Evolutionary conservation across 1,139 yeast genomes (phyloP).

Genomic region (Citeromyces hawaiiensis): DNA sequence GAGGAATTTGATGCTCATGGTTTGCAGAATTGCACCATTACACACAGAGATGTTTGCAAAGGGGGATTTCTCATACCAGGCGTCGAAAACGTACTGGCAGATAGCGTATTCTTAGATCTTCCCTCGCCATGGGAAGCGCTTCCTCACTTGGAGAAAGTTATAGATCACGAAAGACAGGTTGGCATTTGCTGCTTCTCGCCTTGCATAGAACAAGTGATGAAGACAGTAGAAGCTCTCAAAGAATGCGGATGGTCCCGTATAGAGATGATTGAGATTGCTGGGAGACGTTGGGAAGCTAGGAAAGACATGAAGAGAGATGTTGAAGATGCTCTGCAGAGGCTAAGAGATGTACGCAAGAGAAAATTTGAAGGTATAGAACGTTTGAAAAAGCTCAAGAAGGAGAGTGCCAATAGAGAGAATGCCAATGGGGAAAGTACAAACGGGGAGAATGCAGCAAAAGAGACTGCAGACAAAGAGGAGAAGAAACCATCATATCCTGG

Average conservation of each 20-base stretch:
- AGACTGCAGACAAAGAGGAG: conserved; percentile 10
- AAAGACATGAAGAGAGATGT: conserved; percentile 76
- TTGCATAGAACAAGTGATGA: conserved; percentile 91
- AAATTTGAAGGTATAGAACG: conserved; percentile 64
- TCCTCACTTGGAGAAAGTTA: conserved; percentile 52
- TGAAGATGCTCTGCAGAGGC: conserved; percentile 68
- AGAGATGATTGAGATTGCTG: conserved; percentile 88
- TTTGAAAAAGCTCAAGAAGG: conserved; percentile 15
- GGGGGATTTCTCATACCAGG: conserved; percentile 55
- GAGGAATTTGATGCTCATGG: conserved; percentile 67
- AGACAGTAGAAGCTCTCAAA: conserved; percentile 65
- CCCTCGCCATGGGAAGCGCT: conserved; percentile 98
- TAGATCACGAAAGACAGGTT: conserved; percentile 38
- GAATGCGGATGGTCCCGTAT: conserved; percentile 76
- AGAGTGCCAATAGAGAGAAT: conserved; percentile 11
- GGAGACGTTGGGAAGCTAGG: conserved; percentile 83
- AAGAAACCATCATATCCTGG: conserved; percentile 28
- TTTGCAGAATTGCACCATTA: conserved; percentile 39
- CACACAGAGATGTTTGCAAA: conserved; percentile 88
- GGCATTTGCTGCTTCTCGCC: conserved; percentile 93
- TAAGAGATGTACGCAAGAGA: conserved; percentile 69
- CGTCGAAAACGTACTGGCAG: conserved; percentile 31
- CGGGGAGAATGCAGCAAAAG: conserved; percentile 2
- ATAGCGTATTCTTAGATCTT: conserved; percentile 74
- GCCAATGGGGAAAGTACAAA: conserved; percentile 5